These are phyloP conservation scores for Aspergillus ustus DNA, from an alignment of 2,329 filamentous ascomycete genomes.

Conservation along the genomic window DNA sequence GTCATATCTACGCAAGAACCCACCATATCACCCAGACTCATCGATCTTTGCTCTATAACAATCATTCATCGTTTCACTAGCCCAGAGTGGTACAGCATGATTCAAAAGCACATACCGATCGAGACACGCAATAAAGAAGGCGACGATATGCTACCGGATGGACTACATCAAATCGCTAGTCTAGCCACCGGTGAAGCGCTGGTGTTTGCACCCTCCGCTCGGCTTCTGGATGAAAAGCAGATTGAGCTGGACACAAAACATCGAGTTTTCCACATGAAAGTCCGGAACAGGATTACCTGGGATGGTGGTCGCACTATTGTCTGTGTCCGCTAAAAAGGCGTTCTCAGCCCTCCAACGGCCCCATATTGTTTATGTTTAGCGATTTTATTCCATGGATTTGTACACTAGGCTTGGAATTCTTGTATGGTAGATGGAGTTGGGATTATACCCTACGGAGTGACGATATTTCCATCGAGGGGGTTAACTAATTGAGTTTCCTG, in stretches of 20 bases:
- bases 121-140: not conserved
- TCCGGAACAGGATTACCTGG: constrained; percentile 32
- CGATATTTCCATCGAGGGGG: no score
- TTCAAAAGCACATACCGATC: constrained; percentile 52
- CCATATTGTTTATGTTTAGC: no score
- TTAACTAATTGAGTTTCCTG: no score
- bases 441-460: no score
- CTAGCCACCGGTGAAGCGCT: constrained; percentile 32
- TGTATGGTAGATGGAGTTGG: no score
- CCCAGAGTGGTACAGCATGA: constrained; percentile 51
- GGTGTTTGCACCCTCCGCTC: constrained; percentile 30
- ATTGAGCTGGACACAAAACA: constrained; percentile 24
- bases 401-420: no score
- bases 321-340: not conserved
- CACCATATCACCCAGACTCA: constrained; percentile 66
- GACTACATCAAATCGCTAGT: constrained; percentile 27
- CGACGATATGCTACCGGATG: constrained; percentile 13
- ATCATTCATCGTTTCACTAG: constrained; percentile 72
- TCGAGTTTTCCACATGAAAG: constrained; percentile 25
- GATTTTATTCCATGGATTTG: no score
- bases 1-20: constrained; percentile 77
- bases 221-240: constrained; percentile 22
- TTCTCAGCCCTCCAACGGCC: no score
- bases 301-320: constrained; percentile 29
- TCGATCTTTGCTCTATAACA: constrained; percentile 71